phyloP scores from a whole-genome alignment of 1,139 yeast species.

The Suhomyces chickasaworum region DNA sequence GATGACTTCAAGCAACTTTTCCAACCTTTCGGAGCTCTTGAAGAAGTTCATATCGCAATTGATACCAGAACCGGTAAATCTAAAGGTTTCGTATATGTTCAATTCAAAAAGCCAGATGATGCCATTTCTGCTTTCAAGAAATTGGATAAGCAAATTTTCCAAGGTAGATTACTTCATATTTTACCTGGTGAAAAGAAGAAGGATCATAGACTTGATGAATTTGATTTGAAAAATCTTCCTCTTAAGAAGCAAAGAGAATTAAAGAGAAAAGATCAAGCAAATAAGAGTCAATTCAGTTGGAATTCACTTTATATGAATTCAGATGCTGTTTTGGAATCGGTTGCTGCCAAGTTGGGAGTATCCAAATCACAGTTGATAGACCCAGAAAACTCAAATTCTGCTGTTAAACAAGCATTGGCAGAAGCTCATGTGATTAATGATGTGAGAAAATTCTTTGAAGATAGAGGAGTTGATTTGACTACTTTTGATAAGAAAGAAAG shows the following conservation, averaged over 20 bases:
- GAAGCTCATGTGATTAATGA: constrained; percentile 95
- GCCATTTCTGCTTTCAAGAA: constrained; percentile 75
- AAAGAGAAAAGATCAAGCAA: constrained; percentile 80
- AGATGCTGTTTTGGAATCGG: constrained; percentile 90
- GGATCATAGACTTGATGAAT: constrained; percentile 79
- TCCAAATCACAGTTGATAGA: constrained; percentile 81
- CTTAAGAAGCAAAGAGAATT: constrained; percentile 86
- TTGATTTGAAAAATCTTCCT: constrained; percentile 86
- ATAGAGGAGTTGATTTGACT: constrained; percentile 80
- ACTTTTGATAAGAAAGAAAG: constrained; percentile 71
- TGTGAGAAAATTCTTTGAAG: constrained; percentile 83
- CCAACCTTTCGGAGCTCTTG: constrained; percentile 56
- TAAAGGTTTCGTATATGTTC: constrained; percentile 90
- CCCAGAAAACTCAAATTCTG: constrained; percentile 83
- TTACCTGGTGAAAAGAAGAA: constrained; percentile 84
- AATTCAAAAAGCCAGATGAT: constrained; percentile 63
- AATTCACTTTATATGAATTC: constrained; percentile 87
- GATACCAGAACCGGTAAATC: constrained; percentile 89
- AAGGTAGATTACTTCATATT: constrained; percentile 90
- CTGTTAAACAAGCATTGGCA: constrained; percentile 97
- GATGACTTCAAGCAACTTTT: constrained; percentile 70
- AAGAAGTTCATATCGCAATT: constrained; percentile 86
- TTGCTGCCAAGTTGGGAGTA: constrained; percentile 82
- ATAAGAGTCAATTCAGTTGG: constrained; percentile 90
- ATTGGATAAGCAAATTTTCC: constrained; percentile 87